A percentile compares a stretch with the other conserved stretches of the same genome.
phyloP scores from a whole-genome alignment of 2,329 filamentous ascomycete genomes.

The Torrubiellomyces zombiae region DNA sequence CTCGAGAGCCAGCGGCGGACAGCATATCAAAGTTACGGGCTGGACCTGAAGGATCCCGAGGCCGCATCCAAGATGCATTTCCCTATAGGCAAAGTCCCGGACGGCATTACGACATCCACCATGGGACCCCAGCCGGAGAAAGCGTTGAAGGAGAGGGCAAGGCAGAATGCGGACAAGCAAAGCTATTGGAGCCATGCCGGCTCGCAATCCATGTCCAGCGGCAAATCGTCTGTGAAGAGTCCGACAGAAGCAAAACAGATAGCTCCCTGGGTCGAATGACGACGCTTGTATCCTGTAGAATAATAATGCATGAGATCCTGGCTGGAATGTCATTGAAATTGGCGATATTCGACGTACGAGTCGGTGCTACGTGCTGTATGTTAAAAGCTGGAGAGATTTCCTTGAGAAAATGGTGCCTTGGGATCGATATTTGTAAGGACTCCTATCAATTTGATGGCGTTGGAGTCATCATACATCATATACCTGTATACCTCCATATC shows the following conservation, averaged over 20 bases:
- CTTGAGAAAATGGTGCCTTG: too few species aligned
- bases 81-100: slow-evolving; percentile 26
- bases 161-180: slow-evolving; percentile 14
- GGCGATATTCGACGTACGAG: too few species aligned
- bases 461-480: too few species aligned
- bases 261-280: slow-evolving; percentile 16
- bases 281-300: too few species aligned
- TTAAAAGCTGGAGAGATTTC: too few species aligned
- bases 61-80: slow-evolving; percentile 29
- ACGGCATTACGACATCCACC: slow-evolving; percentile 27
- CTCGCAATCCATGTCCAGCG: slow-evolving; percentile 18
- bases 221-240: slow-evolving; percentile 13
- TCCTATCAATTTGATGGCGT: too few species aligned
- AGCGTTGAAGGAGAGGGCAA: slow-evolving; percentile 17
- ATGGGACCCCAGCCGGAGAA: slow-evolving; percentile 30
- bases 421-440: too few species aligned
- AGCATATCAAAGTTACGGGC: slow-evolving; percentile 25
- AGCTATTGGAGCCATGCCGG: slow-evolving; percentile 12
- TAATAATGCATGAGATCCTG: too few species aligned
- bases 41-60: slow-evolving; percentile 24
- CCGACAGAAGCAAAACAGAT: slow-evolving; percentile 14
- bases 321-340: too few species aligned
- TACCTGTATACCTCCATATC: too few species aligned
- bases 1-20: slow-evolving; percentile 28
- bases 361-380: too few species aligned